Evolutionary conservation across 2,329 filamentous ascomycete species (phyloP).

Genomic region (Ophiocordyceps unilateralis): DNA sequence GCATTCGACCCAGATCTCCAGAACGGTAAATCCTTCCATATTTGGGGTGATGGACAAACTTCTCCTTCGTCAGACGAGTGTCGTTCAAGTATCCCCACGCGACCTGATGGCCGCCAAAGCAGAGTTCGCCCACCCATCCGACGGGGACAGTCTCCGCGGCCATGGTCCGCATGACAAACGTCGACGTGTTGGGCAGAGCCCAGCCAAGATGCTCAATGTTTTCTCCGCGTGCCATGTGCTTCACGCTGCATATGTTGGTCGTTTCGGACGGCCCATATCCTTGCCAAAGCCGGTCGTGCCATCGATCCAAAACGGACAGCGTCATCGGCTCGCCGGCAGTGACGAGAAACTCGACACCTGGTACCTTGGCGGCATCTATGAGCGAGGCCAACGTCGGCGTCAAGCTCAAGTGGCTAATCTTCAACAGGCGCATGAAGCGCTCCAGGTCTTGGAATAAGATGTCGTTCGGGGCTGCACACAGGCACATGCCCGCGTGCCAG

Average conservation of each 20-base stretch:
- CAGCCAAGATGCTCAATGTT: slow-evolving; percentile 60
- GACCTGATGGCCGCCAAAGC: slow-evolving; percentile 74
- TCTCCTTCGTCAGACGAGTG: slow-evolving; percentile 41
- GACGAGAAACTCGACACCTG: slow-evolving; percentile 56
- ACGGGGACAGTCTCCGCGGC: slow-evolving; percentile 39
- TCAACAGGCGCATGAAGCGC: slow-evolving; percentile 40
- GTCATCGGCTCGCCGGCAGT: slow-evolving; percentile 72
- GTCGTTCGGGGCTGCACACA: slow-evolving; percentile 62
- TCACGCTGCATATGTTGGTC: slow-evolving; percentile 73
- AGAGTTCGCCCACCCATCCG: slow-evolving; percentile 66
- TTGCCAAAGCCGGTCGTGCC: slow-evolving; percentile 57
- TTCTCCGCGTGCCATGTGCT: slow-evolving; percentile 39
- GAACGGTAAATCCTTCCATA: slow-evolving; percentile 67
- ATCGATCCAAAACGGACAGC: slow-evolving; percentile 48
- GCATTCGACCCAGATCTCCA: slow-evolving; percentile 65
- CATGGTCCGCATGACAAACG: slow-evolving; percentile 38
- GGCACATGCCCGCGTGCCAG: slow-evolving; percentile 60
- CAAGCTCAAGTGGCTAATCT: slow-evolving; percentile 65
- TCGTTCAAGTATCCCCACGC: slow-evolving; percentile 56
- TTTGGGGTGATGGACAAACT: slow-evolving; percentile 49
- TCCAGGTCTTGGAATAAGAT: slow-evolving; percentile 59
- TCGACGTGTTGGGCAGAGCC: slow-evolving; percentile 59
- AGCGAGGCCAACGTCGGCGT: slow-evolving; percentile 72
- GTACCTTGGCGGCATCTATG: slow-evolving; percentile 51
- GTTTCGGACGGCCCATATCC: slow-evolving; percentile 76